Evolutionary conservation across 441 rosid genomes (phyloP).

Genomic region (Euphorbia celastroides): DNA sequence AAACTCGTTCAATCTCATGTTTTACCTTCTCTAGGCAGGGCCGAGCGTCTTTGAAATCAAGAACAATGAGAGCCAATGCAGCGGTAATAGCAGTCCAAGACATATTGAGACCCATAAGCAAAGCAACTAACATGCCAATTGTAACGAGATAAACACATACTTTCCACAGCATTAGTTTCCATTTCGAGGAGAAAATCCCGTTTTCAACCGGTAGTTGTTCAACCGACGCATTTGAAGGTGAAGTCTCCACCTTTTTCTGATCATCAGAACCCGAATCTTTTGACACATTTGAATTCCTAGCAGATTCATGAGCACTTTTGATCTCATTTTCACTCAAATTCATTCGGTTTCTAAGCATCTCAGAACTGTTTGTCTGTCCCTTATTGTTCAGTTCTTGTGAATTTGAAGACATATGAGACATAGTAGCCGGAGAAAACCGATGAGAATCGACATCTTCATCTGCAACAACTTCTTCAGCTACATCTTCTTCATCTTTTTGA

Average conservation of each 20-base stretch:
- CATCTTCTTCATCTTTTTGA: constrained; percentile 20
- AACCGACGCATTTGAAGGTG: background rate
- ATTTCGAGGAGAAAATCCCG: background rate
- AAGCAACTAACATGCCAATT: constrained; percentile 29
- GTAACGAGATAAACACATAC: constrained; percentile 28
- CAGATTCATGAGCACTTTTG: constrained; percentile 4
- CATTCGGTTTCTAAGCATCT: constrained; percentile 9
- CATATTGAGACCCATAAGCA: constrained; percentile 35
- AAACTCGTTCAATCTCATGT: background rate
- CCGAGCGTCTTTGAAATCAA: constrained; percentile 39
- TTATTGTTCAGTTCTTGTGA: constrained; percentile 12
- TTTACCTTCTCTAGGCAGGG: constrained; percentile 35
- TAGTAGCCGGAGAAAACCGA: constrained; percentile 21
- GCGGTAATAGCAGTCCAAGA: constrained; percentile 39
- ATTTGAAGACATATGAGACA: constrained; percentile 14
- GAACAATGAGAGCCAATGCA: constrained; percentile 31
- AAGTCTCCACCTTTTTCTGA: constrained; percentile 9
- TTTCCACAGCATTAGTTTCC: constrained; percentile 24
- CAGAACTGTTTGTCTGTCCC: constrained; percentile 1
- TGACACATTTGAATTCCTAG: constrained; percentile 10
- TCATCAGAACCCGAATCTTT: background rate
- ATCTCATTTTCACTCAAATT: constrained; percentile 16
- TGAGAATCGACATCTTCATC: constrained; percentile 20
- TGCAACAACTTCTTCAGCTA: constrained; percentile 7
- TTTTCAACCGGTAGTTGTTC: background rate